phyloP scores from a whole-genome alignment of 306 rosid genomes.

The Luffa acutangula region DNA sequence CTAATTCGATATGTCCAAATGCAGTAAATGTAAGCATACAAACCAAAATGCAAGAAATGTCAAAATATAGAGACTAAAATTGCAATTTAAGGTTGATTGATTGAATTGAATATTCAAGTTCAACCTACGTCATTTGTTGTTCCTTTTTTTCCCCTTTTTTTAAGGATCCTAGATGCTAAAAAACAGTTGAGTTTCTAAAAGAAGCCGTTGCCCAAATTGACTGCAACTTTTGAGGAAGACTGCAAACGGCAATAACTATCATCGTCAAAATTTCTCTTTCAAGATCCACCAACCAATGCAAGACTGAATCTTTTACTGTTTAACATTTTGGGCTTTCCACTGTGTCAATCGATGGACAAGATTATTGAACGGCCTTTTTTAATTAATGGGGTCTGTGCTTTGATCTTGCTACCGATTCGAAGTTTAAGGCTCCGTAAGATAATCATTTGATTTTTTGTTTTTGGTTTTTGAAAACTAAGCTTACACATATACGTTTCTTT shows the following conservation, averaged over 20 bases:
- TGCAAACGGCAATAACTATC: background rate
- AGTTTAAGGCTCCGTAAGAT: background rate
- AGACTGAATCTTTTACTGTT: background rate
- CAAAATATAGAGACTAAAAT: too few relatives aligned
- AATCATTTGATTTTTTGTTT: too few relatives aligned
- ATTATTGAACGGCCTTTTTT: background rate
- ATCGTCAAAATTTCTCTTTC: slow-evolving; percentile 2
- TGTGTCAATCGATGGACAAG: background rate
- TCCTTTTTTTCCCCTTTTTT: background rate
- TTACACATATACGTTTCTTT: too few relatives aligned
- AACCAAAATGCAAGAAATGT: background rate
- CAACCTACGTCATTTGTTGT: background rate
- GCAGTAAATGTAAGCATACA: background rate
- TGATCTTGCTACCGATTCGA: background rate
- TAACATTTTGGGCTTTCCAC: background rate
- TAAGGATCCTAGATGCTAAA: background rate
- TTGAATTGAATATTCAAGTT: background rate
- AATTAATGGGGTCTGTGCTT: background rate
- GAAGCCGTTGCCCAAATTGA: slow-evolving; percentile 8
- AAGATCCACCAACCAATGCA: slow-evolving; percentile 10
- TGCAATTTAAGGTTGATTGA: background rate
- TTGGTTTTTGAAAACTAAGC: too few relatives aligned
- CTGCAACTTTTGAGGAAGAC: background rate
- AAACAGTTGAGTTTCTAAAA: background rate
- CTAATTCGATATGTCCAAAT: too few relatives aligned